These are phyloP conservation scores for Rhizoctonia solani DNA, from an alignment of 1,284 basidiomycete genomes.

Conservation along the genomic window DNA sequence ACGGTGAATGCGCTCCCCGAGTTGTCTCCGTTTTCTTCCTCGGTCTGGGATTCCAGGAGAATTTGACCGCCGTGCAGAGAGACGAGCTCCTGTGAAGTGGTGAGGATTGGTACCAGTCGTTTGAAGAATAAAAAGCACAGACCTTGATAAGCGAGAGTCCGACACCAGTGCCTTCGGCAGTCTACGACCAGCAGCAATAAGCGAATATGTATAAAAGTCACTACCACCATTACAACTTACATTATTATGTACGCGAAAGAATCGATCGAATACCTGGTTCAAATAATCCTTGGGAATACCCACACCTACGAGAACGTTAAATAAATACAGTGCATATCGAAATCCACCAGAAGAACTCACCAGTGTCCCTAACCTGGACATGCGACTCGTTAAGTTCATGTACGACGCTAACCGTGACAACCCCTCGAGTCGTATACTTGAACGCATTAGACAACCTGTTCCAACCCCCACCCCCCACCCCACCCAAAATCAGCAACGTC, in stretches of 20 bases:
- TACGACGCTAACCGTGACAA: slow-evolving; percentile 38
- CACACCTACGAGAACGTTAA: slow-evolving; percentile 33
- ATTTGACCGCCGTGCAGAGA: slow-evolving; percentile 42
- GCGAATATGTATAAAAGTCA: slow-evolving; percentile 3
- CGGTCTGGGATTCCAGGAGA: background rate
- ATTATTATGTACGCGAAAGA: slow-evolving; percentile 42
- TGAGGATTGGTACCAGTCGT: too few species aligned
- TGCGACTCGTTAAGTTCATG: slow-evolving; percentile 35
- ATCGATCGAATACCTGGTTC: slow-evolving; percentile 40
- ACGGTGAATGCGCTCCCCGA: slow-evolving; percentile 3
- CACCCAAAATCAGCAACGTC: too few species aligned
- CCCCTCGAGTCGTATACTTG: slow-evolving; percentile 43
- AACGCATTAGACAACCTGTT: slow-evolving; percentile 44
- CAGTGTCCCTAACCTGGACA: slow-evolving; percentile 43
- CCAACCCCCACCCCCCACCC: too few species aligned
- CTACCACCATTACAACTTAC: background rate
- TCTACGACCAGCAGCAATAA: slow-evolving; percentile 16
- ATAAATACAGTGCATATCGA: background rate
- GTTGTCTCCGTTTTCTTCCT: background rate
- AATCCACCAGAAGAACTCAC: background rate
- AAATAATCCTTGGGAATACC: slow-evolving; percentile 42
- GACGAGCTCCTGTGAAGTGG: slow-evolving; percentile 41
- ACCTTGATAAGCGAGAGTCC: slow-evolving; percentile 43
- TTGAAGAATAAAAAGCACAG: background rate
- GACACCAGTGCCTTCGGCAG: slow-evolving; percentile 44